phyloP scores from a whole-genome alignment of 2,329 filamentous ascomycete species.

The Escovopsis sp. region DNA sequence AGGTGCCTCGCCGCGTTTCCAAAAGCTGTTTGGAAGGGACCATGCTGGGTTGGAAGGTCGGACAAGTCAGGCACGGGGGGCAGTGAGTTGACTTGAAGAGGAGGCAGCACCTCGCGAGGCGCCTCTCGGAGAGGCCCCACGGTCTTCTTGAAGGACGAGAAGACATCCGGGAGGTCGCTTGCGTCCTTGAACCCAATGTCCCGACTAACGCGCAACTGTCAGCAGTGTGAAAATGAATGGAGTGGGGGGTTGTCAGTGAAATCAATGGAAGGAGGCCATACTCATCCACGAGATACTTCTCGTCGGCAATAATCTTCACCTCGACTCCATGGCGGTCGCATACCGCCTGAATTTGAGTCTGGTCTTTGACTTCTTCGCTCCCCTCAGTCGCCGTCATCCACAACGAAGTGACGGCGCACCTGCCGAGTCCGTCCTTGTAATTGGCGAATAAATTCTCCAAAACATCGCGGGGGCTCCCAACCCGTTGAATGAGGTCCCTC shows the following conservation, averaged over 20 bases:
- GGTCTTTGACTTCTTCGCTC: slow-evolving; percentile 52
- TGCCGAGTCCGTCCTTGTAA: slow-evolving; percentile 21
- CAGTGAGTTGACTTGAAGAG: slow-evolving; percentile 33
- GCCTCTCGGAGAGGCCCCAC: slow-evolving; percentile 54
- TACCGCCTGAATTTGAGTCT: slow-evolving; percentile 35
- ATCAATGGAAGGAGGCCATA: slow-evolving; percentile 27
- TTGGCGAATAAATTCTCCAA: slow-evolving; percentile 39
- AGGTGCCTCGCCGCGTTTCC: no score
- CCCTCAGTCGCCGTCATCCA: slow-evolving; percentile 71
- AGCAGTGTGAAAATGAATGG: not conserved
- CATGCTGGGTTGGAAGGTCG: slow-evolving; percentile 42
- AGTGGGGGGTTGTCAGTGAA: no score
- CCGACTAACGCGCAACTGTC: slow-evolving; percentile 31
- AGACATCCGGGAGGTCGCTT: slow-evolving; percentile 54
- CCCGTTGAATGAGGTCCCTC: slow-evolving; percentile 47
- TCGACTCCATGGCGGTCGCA: slow-evolving; percentile 38
- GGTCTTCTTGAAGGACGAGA: slow-evolving; percentile 58
- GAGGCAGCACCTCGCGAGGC: slow-evolving; percentile 41
- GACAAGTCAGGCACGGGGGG: slow-evolving; percentile 38
- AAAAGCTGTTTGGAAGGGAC: slow-evolving; percentile 45
- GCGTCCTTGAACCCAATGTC: slow-evolving; percentile 45
- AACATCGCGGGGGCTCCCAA: slow-evolving; percentile 45
- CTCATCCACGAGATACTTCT: slow-evolving; percentile 71
- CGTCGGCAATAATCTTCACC: slow-evolving; percentile 54
- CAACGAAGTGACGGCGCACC: slow-evolving; percentile 39